phyloP scores from a whole-genome alignment of 2,329 filamentous ascomycete species.

The Cladophialophora chaetospira region DNA sequence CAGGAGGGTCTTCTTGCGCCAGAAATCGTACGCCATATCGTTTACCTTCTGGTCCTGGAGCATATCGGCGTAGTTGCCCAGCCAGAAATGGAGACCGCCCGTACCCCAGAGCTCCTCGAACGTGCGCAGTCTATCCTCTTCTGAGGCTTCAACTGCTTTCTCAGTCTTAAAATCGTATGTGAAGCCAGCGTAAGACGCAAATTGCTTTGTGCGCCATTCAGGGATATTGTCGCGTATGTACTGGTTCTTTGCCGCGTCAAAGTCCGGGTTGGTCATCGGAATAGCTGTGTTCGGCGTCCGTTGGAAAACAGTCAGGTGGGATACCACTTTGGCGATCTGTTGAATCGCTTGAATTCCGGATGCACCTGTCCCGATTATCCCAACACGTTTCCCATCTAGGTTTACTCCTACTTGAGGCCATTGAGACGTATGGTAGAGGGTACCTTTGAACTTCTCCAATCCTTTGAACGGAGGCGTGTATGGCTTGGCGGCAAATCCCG shows the following conservation, averaged over 20 bases:
- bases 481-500: constrained; percentile 38
- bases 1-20: constrained; percentile 53
- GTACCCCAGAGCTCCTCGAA: constrained; percentile 53
- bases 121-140: constrained; percentile 41
- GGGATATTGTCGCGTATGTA: background rate
- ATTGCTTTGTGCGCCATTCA: background rate
- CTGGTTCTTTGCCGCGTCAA: constrained; percentile 39
- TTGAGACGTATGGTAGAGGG: constrained; percentile 33
- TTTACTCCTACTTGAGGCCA: constrained; percentile 29
- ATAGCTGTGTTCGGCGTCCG: constrained; percentile 66
- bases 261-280: constrained; percentile 56
- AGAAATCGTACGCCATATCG: constrained; percentile 57
- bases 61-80: constrained; percentile 48
- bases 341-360: constrained; percentile 47
- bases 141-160: constrained; percentile 24
- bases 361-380: constrained; percentile 49
- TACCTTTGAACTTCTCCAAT: constrained; percentile 31
- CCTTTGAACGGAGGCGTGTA: constrained; percentile 34
- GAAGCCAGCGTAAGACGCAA: constrained; percentile 34
- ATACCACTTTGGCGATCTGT: constrained; percentile 42
- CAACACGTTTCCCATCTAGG: constrained; percentile 42
- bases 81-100: constrained; percentile 59
- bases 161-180: constrained; percentile 62
- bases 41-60: constrained; percentile 52
- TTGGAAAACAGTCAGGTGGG: constrained; percentile 56